Evolutionary conservation across 2,329 filamentous ascomycete species (phyloP).

Genomic region (Podosphaera fusca): DNA sequence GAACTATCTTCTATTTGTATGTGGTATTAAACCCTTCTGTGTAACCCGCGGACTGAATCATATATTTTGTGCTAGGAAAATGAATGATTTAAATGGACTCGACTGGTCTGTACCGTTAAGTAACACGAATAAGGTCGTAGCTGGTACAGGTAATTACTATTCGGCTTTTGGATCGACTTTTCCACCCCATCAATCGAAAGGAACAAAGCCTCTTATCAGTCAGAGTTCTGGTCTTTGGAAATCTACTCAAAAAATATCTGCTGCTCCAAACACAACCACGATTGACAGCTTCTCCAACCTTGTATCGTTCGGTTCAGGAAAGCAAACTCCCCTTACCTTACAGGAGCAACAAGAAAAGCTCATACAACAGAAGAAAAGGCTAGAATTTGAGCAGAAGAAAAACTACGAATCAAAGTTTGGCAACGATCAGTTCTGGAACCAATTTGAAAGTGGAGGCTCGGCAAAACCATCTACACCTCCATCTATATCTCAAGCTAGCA

Average conservation of each 20-base stretch:
- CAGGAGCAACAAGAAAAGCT: constrained; percentile 53
- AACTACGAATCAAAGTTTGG: constrained; percentile 60
- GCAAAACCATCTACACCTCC: constrained; percentile 20
- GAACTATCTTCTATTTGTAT: neutral
- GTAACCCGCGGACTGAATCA: neutral
- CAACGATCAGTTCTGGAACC: constrained; percentile 53
- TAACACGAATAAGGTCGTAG: constrained; percentile 19
- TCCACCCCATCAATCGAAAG: constrained; percentile 25
- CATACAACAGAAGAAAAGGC: constrained; percentile 40
- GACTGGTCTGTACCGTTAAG: constrained; percentile 27
- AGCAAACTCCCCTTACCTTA: constrained; percentile 47
- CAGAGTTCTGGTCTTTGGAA: constrained; percentile 19
- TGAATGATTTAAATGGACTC: constrained; percentile 39
- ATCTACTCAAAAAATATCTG: constrained; percentile 9
- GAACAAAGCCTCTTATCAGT: constrained; percentile 27
- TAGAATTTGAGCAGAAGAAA: constrained; percentile 50
- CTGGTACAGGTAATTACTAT: constrained; percentile 22
- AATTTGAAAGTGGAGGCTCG: constrained; percentile 31
- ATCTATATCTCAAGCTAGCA: constrained; percentile 24
- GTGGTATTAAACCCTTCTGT: neutral
- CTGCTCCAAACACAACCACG: constrained; percentile 19
- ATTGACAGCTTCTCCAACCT: constrained; percentile 60
- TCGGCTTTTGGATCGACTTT: constrained; percentile 28
- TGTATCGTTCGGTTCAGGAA: constrained; percentile 34
- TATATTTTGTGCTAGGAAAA: constrained; percentile 15